A percentile compares a stretch with the other conserved stretches of the same genome.
These are phyloP conservation scores for Nakazawaea ambrosiae DNA, from an alignment of 805 yeast species.

Conservation along the genomic window DNA sequence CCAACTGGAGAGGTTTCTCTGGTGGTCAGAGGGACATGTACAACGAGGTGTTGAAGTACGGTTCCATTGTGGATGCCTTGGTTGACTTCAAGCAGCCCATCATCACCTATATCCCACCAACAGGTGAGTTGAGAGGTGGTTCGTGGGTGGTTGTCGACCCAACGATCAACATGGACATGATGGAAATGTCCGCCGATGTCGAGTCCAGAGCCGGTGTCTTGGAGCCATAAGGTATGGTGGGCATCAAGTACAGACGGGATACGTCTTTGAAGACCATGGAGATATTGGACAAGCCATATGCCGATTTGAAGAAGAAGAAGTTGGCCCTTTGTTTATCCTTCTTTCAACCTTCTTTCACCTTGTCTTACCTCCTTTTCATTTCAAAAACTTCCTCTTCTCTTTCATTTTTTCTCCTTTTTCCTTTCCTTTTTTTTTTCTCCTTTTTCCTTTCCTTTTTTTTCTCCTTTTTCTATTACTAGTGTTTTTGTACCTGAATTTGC, in stretches of 20 bases:
- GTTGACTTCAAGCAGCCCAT: conserved; percentile 96
- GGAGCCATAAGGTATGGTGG: conserved; percentile 99
- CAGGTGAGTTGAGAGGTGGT: conserved; percentile 99
- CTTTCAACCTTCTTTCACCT: no score
- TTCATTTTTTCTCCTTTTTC: no score
- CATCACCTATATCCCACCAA: conserved; percentile 94
- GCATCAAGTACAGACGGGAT: conserved; percentile 94
- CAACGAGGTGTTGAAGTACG: conserved; percentile 95
- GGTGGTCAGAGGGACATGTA: conserved; percentile 99
- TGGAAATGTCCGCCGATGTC: conserved; percentile 98
- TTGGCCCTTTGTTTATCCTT: no score
- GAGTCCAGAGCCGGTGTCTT: conserved; percentile 96
- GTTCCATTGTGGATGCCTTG: conserved; percentile 96
- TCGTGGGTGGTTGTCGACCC: conserved; percentile 99
- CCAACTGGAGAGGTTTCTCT: conserved; percentile 99
- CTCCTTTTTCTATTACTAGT: no score
- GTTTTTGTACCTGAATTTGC: no score
- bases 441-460: neutral
- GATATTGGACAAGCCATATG: conserved; percentile 76
- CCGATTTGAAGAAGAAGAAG: conserved; percentile 56
- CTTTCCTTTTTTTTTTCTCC: neutral
- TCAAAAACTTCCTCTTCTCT: no score
- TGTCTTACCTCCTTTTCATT: no score
- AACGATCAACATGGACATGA: conserved; percentile 91
- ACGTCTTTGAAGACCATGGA: conserved; percentile 86